Evolutionary conservation across 73 alveolate genomes (phyloP).

Genomic region (Paramecium primaurelia): DNA sequence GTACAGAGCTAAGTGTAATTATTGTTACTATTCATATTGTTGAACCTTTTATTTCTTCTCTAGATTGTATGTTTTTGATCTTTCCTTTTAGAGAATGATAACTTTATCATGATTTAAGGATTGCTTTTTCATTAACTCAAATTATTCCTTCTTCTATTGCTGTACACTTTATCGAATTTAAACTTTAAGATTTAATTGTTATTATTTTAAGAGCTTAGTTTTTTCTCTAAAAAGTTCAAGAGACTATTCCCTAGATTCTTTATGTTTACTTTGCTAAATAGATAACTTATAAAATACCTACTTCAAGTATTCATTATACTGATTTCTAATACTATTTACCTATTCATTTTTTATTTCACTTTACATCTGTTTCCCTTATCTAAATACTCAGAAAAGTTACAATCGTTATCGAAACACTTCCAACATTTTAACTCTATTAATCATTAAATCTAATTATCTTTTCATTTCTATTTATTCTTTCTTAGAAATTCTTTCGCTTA

Average conservation of each 20-base stretch:
- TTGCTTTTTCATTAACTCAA: slow-evolving; percentile 22
- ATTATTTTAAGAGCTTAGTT: background rate
- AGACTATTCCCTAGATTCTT: background rate
- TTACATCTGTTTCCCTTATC: background rate
- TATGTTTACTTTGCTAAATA: slow-evolving; percentile 1
- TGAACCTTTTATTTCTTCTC: background rate
- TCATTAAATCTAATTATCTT: background rate
- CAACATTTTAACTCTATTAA: slow-evolving; percentile 21
- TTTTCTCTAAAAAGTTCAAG: background rate
- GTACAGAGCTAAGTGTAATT: background rate
- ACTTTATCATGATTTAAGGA: background rate
- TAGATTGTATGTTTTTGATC: background rate
- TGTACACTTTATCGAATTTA: background rate
- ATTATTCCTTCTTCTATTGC: background rate
- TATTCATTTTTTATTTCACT: background rate
- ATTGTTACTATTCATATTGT: background rate
- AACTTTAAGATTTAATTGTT: background rate
- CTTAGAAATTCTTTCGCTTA: slow-evolving; percentile 10
- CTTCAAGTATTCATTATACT: background rate
- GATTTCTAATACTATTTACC: background rate
- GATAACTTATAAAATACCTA: background rate
- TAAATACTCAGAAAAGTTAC: background rate
- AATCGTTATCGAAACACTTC: background rate
- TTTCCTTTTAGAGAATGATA: background rate
- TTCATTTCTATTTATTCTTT: slow-evolving; percentile 25